Percentiles rank a stretch among this genome's conserved stretches.
Evolutionary conservation across 257 asterid species (phyloP).

Genomic region (Phtheirospermum japonicum): DNA sequence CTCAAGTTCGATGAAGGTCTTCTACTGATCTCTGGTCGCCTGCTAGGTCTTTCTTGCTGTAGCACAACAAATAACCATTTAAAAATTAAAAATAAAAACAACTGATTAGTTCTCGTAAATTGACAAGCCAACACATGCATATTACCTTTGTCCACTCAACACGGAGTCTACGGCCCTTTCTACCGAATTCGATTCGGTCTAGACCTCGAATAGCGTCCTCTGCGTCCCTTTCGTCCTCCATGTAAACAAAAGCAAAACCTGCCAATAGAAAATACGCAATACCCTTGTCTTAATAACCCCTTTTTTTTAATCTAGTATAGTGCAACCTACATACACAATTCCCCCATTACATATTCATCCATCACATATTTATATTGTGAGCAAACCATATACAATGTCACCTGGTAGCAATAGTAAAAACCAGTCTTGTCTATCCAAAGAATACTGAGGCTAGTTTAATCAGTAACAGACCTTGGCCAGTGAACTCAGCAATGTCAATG

Average conservation of each 20-base stretch:
- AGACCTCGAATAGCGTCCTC: conserved; percentile 81
- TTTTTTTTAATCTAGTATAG: conserved; percentile 3
- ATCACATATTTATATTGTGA: conserved; percentile 13
- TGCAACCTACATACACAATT: conserved; percentile 22
- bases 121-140: neutral
- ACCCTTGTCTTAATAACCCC: neutral
- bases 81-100: neutral
- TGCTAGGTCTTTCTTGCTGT: conserved; percentile 66
- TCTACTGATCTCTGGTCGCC: conserved; percentile 51
- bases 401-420: conserved; percentile 37
- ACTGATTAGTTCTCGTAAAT: neutral
- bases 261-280: conserved; percentile 21
- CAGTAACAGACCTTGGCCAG: conserved; percentile 65
- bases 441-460: conserved; percentile 41
- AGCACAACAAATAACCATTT: conserved; percentile 24
- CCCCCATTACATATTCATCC: conserved; percentile 20
- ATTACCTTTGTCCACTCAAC: conserved; percentile 93
- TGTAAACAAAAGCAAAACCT: conserved; percentile 59
- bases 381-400: conserved; percentile 37
- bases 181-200: conserved; percentile 74
- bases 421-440: conserved; percentile 42
- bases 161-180: conserved; percentile 76
- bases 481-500: conserved; percentile 61
- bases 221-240: conserved; percentile 89
- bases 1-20: conserved; percentile 47